A percentile compares a stretch with the other conserved stretches of the same genome.
Evolutionary conservation across 23 red algal species (phyloP).

Genomic region (Chondrus crispus): DNA sequence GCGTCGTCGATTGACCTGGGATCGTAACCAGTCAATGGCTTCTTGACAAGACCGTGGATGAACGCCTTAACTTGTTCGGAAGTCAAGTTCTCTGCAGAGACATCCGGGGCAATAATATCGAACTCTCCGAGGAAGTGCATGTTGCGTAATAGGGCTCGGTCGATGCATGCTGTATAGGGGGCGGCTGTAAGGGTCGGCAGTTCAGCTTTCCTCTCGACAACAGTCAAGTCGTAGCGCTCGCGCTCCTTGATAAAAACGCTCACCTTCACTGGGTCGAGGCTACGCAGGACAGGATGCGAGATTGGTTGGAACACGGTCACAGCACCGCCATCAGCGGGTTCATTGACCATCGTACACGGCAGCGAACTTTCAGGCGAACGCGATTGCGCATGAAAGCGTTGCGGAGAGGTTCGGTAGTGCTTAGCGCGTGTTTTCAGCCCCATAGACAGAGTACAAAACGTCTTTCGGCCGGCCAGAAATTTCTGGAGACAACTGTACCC

Average conservation of each 20-base stretch:
- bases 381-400: no score
- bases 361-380: no score
- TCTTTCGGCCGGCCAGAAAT: no score
- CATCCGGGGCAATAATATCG: neutral
- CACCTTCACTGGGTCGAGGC: neutral
- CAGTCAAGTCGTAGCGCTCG: neutral
- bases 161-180: neutral
- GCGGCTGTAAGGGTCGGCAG: neutral
- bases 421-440: no score
- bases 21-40: neutral
- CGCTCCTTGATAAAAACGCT: neutral
- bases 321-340: no score
- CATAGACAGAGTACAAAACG: no score
- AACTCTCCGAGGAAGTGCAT: constrained; percentile 17
- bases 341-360: no score
- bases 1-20: neutral
- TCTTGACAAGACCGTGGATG: neutral
- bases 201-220: neutral
- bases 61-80: neutral
- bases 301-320: constrained; percentile 5
- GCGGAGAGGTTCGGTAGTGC: no score
- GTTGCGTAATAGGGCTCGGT: neutral
- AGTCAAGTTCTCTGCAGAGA: neutral
- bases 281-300: neutral
- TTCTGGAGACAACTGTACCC: no score